Evolutionary conservation across 2,329 filamentous ascomycete species (phyloP), one percentile per base, ranked within the genome.

Genomic region (Penicillium freii): DNA sequence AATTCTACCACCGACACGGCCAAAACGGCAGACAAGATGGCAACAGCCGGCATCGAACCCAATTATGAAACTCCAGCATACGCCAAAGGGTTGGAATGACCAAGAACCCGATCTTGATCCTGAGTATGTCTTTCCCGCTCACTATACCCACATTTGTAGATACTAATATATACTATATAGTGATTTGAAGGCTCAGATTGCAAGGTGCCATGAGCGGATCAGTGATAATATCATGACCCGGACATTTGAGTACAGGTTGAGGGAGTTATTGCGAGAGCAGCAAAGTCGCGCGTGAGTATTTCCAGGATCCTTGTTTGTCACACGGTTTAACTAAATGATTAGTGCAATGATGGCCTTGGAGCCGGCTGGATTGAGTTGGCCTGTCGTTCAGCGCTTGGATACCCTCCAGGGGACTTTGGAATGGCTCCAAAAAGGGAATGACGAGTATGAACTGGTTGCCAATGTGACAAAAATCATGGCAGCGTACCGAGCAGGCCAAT

Each of bases 41-140:
- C 8, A 6, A 17, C 23, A 34, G 29, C 33, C 33, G 2, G 31
- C n/a, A 29, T 21, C 17, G 15, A 45, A 52, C 10, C 17, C 33
- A n/a, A 46, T 56, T 19, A 4, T 31, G 4, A 27, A 7, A 27
- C 5, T 27, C 0, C 6, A 46, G 17, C 40, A 56, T 40, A 8
- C 25, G 5, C 55, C 55, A 5, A 13, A 25, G 19, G 55, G 55
- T 15, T 57, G 50, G 50, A 34, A 38, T 34, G 1, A 5, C 1
- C 3, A 42, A 5, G 55, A 57, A 19, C 43, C 34, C 3, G 55
- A 57, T 13, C 43, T 57, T 34, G 27, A 57, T 44, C 19, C 43
- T 5, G 17, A 38, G 50, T 54, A 38, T 7, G 55, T 53, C 4
- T 10, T 40, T 15, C 6, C 5, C 21, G n/a, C 15, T 29, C 9